A percentile compares a stretch with the other conserved stretches of the same genome.
These are phyloP conservation scores for Taphrina sp. DNA, from an alignment of 1,139 yeast genomes.

Conservation along the genomic window DNA sequence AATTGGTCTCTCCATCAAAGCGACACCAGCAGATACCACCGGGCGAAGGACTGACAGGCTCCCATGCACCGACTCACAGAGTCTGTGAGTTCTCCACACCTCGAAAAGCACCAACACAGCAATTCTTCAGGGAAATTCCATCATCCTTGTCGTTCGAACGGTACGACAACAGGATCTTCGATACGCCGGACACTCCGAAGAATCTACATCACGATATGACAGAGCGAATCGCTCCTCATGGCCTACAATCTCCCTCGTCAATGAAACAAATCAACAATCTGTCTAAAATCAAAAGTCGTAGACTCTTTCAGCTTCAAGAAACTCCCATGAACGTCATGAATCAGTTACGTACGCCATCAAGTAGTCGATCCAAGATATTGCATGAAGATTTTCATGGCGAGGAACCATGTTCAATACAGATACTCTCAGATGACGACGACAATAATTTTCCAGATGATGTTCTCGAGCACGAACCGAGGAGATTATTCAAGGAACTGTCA, in stretches of 20 bases:
- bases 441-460: not conserved
- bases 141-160: slow-evolving; percentile 6
- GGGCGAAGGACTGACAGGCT: not conserved
- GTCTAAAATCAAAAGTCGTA: not conserved
- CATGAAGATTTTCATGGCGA: not conserved
- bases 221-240: not conserved
- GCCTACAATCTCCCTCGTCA: not conserved
- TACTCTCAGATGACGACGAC: not conserved
- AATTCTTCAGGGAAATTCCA: slow-evolving; percentile 4
- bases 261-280: no score
- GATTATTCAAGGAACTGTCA: not conserved
- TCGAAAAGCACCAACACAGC: not conserved
- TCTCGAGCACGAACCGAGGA: no score
- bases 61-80: not conserved
- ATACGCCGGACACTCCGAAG: not conserved
- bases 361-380: not conserved
- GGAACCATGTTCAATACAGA: not conserved
- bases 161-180: not conserved
- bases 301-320: not conserved
- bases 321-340: not conserved
- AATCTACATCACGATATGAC: not conserved
- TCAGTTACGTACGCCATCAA: not conserved
- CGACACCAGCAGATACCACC: not conserved
- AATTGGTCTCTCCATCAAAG: not conserved
- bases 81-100: not conserved